Percentiles rank a stretch among this genome's conserved stretches.
These are phyloP conservation scores for Tylopilus sp. DNA, from an alignment of 1,284 basidiomycete species.

Conservation along the genomic window DNA sequence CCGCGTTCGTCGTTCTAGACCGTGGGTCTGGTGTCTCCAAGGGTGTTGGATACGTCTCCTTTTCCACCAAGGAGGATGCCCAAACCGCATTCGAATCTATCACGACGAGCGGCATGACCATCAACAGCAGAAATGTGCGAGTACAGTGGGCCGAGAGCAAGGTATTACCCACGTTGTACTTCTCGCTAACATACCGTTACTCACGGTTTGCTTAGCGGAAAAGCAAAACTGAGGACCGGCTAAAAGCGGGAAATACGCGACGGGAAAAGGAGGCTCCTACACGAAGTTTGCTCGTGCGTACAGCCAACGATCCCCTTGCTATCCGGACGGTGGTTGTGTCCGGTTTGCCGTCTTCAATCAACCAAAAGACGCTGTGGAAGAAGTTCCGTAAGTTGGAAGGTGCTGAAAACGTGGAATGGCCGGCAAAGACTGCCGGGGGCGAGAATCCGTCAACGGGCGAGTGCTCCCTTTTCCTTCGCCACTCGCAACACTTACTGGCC, in stretches of 20 bases:
- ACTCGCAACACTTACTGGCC: constrained; percentile 23
- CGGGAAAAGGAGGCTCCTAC: constrained; percentile 36
- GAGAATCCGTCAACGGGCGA: constrained; percentile 40
- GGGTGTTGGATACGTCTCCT: constrained; percentile 97
- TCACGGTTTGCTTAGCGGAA: constrained; percentile 33
- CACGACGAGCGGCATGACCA: constrained; percentile 48
- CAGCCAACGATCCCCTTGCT: constrained; percentile 64
- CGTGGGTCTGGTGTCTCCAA: constrained; percentile 81
- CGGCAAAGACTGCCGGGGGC: constrained; percentile 46
- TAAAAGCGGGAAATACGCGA: constrained; percentile 21
- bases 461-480: constrained; percentile 3
- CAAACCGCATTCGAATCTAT: constrained; percentile 66
- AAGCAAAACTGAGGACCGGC: constrained; percentile 40
- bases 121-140: constrained; percentile 68
- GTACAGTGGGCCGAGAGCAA: constrained; percentile 80
- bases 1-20: constrained; percentile 91
- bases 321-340: constrained; percentile 80
- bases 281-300: constrained; percentile 33
- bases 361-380: constrained; percentile 82
- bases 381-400: constrained; percentile 78
- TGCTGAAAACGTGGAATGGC: constrained; percentile 71
- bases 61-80: constrained; percentile 88
- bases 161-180: constrained; percentile 38
- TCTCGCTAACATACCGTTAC: not conserved
- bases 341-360: constrained; percentile 66